Base-by-base conservation (phyloP, 2,329 filamentous ascomycete species). In the Aspergillus pseudoglaucus region DNA sequence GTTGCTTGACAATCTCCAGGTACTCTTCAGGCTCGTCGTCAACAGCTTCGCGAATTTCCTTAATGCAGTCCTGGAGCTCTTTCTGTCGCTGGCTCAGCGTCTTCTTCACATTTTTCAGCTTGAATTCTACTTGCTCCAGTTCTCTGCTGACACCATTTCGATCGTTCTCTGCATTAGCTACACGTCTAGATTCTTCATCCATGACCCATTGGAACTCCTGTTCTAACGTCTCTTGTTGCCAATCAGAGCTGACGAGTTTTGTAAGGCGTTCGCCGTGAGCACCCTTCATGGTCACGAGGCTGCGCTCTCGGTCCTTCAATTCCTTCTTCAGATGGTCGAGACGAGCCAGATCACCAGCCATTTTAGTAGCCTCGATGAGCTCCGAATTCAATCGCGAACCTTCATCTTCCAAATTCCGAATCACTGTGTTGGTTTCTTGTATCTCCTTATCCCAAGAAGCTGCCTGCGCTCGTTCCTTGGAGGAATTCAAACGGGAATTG, bases 311-410 rank as follows among this genome's bases (percentile, higher is more conserved):
- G 55, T 89, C 84, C 53, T 81, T 80, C 23, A 89, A 69, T 60
- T 95, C 87, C 57, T 90, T 90, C 60, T 86, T 90, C 30, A 90
- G 78, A 57, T 87, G 83, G 48, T 95, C 88, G 9, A 98, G 77
- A 58, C 87, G 85, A 10, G 91, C 93, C 33, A 90, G 80, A 53
- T 95, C 90, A 3, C 85, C 83, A 5, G 90, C 89, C 48, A 87
- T 80, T 48, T 84, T 83, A 2, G 87, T 95, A 49, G 85, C 88
- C 59, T 94, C 86, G 7, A 90, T 79, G 32, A 96, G 79, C 62
- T 97, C 91, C n/a, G 78, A 74, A 40, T 85, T 84, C 23, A 97
- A 76, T 55, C 77, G 82, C 32, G 87, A 82, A 50, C 80, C 84
- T 58, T 86, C 82, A 17, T 79, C 81, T 59, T 96, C 89, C 1